Conservation (phyloP, 345 rosid species). For the Erucastrum elatum region DNA sequence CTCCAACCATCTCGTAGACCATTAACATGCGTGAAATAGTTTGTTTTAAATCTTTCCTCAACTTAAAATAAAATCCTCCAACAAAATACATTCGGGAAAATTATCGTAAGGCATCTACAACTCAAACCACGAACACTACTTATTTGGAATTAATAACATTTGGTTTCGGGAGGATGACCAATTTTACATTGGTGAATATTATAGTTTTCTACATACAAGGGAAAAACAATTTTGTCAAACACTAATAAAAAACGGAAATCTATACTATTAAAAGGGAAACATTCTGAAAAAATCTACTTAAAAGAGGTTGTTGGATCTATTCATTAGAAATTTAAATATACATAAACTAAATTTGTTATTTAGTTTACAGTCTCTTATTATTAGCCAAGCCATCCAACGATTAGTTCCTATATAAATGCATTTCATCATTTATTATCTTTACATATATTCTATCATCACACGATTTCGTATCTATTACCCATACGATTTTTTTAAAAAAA, state of each 20-base stretch:
- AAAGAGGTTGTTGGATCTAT: no score
- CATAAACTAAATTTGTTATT: no score
- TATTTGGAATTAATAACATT: not conserved
- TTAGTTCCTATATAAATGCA: no score
- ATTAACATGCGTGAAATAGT: not conserved
- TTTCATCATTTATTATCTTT: no score
- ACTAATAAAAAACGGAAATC: not conserved
- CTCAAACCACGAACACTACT: not conserved
- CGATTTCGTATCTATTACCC: no score
- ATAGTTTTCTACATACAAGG: not conserved
- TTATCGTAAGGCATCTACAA: not conserved
- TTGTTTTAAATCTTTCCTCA: constrained; percentile 1
- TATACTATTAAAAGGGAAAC: no score
- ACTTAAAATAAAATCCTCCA: not conserved
- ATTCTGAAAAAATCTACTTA: no score
- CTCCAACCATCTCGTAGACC: constrained; percentile 20
- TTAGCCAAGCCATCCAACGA: no score
- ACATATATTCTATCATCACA: no score
- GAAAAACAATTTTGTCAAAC: not conserved
- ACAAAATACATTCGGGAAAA: not conserved
- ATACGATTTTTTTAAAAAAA: no score
- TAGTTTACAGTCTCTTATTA: no score
- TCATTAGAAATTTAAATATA: no score
- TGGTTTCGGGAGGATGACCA: not conserved
- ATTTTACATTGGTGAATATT: not conserved